Base-by-base conservation (phyloP, 2,329 filamentous ascomycete species). In the Aureobasidium leucospermi region DNA sequence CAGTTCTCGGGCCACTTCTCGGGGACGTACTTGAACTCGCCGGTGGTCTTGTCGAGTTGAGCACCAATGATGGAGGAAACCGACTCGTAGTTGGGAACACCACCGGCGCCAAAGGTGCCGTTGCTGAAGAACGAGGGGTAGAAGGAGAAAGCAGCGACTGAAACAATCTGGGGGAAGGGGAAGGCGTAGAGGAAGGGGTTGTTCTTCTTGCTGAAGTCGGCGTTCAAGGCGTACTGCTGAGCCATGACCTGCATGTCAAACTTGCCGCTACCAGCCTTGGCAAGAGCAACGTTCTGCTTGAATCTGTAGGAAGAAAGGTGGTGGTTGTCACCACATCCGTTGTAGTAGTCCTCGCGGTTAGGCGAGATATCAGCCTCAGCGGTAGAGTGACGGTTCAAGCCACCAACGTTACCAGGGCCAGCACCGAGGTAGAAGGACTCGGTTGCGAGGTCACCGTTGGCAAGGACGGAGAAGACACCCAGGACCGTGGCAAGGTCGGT, bases 401-500 rank as follows among this genome's bases (percentile, higher is more conserved):
- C 68, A 19, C 67, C 68, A 23, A 67, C 58, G 16, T 60, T 56
- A 42, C 48, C 46, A 8, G 67, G 64, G 23, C 61, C 64, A 29
- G 64, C 39, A 19, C 68, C 68, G 15, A 71, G 63, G 31, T 66
- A 67, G 61, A 62, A 70, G 0, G 65, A 64, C 60, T 69, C 60
- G 31, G 65, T 65, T 29, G 61, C 57, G 42, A 65, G 62, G 60
- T 69, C 65, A 53, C 67, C 69, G 58, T 67, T 65, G 19, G 69
- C 65, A 7, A 70, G 63, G 5, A 67, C 60, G 9, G 68, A 66
- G 60, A 68, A 71, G 11, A 72, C 64, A 39, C 66, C 67, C 31
- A 76, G 67, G 38, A 76, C 66, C 23, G 68, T 68, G 28, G 72
- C 67, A 48, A 76, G 69, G 52, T 75, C 73, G 15, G 67, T 47